Percentiles rank a stretch among this genome's conserved stretches.
These are phyloP conservation scores for Crotalaria pallida DNA, from an alignment of 306 rosid genomes.

Conservation along the genomic window DNA sequence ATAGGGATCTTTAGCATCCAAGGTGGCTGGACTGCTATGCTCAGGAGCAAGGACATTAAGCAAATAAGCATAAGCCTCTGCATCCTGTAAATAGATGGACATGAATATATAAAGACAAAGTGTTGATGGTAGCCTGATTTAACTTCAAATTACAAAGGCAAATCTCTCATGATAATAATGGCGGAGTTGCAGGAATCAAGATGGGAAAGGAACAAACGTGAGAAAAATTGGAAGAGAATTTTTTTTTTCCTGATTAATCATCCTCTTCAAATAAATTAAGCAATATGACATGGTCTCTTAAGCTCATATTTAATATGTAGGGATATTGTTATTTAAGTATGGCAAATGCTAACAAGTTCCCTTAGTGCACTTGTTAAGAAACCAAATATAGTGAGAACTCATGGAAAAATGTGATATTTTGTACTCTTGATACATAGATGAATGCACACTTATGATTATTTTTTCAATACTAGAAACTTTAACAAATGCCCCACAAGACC, in stretches of 20 bases:
- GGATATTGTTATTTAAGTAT: no score
- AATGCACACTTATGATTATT: no score
- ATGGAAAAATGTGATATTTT: no score
- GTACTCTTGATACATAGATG: no score
- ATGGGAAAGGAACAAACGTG: neutral
- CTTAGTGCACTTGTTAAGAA: no score
- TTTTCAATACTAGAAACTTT: no score
- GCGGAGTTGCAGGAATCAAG: neutral
- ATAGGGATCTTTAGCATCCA: slow-evolving; percentile 60
- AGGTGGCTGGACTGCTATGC: slow-evolving; percentile 65
- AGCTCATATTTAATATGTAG: neutral
- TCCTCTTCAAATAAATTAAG: neutral
- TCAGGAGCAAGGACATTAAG: slow-evolving; percentile 98
- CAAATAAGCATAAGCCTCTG: slow-evolving; percentile 91
- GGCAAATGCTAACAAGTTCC: no score
- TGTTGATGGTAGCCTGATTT: slow-evolving; percentile 2
- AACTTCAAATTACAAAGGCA: neutral
- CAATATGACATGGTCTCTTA: neutral
- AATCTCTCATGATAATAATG: neutral
- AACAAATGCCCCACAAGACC: no score
- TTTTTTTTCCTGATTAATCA: neutral
- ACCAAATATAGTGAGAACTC: no score
- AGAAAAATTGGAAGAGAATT: neutral
- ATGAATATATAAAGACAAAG: slow-evolving; percentile 13
- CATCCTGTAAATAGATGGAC: slow-evolving; percentile 50